Evolutionary conservation across 2,329 filamentous ascomycete genomes (phyloP), one percentile per base, ranked within the genome.

Genomic region (Venturia asperata): DNA sequence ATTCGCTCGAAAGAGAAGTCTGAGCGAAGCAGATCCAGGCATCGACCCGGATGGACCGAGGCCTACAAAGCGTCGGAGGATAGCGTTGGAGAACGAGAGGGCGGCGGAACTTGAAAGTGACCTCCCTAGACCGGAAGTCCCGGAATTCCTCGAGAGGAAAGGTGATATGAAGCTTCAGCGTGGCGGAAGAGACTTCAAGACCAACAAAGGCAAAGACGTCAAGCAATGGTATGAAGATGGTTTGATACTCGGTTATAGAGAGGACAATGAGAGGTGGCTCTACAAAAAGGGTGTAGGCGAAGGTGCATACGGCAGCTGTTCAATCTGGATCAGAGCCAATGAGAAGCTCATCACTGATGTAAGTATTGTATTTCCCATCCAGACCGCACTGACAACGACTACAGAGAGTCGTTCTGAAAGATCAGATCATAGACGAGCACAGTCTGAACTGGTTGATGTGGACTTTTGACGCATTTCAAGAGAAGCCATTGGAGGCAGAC

Each of bases 381-480:
- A 13, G 4, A 37, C 19, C 30, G 37, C 13, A 58, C 52, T 58
- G 11, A 58, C 52, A 34, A 58, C 52, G 19, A n/a, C 5, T 34
- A 10, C 19, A 58, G 52, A 19, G 52, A n/a, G 27, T 58, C 3
- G 52, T 58, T 37, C 9, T 58, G 15, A 58, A 58, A 37, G 52
- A 58, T 37, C 52, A 58, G 9, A 37, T 58, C 15, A 58, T 58
- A 34, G 52, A 58, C 52, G 30, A 58, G 52, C 52, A 58, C 3
- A 37, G 27, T 37, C 30, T 58, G 15, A 52, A 52, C 47, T 21
- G 30, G 24, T n/a, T 37, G 27, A 58, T 24, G 6, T 34, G 30
- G 52, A 58, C 30, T 15, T 37, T 34, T 27, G 30, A 58, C 30
- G 52, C 15, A n/a, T 37, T 37, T 13, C 47, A 52, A 27, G 47